Percentiles rank a stretch among this genome's conserved stretches.
Evolutionary conservation across 805 yeast genomes (phyloP).

Genomic region (Barnettozyma pratensis): DNA sequence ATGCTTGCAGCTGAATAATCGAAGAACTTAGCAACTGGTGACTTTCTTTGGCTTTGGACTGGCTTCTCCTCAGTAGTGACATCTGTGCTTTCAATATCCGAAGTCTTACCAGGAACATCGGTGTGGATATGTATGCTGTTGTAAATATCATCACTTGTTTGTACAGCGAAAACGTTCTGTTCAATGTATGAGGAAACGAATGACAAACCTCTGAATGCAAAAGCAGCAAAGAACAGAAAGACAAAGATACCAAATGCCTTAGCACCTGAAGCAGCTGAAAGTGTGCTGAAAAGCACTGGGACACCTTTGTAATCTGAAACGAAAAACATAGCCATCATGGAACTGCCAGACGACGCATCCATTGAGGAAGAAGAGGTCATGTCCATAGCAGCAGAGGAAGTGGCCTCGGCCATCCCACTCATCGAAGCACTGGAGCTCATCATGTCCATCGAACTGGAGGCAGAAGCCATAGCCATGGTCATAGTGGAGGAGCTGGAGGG

Average conservation of each 20-base stretch:
- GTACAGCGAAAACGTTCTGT: slow-evolving; percentile 44
- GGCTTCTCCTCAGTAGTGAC: not conserved
- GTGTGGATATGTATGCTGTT: not conserved
- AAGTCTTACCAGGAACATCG: not conserved
- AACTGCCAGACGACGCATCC: not conserved
- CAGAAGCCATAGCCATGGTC: slow-evolving; percentile 2
- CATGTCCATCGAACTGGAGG: too few species aligned
- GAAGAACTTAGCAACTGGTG: slow-evolving; percentile 28
- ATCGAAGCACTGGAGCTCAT: too few species aligned
- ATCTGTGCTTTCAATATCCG: slow-evolving; percentile 2
- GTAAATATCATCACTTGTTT: not conserved
- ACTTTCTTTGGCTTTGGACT: not conserved
- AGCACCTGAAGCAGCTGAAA: slow-evolving; percentile 50
- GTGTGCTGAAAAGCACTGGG: slow-evolving; percentile 57
- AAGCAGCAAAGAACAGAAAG: slow-evolving; percentile 51
- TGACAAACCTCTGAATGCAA: slow-evolving; percentile 53
- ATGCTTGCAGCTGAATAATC: slow-evolving; percentile 31
- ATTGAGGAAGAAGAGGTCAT: slow-evolving; percentile 27
- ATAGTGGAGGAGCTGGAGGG: slow-evolving; percentile 11
- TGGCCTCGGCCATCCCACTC: not conserved
- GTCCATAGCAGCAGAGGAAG: slow-evolving; percentile 11
- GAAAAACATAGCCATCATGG: slow-evolving; percentile 53
- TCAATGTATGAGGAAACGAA: slow-evolving; percentile 62
- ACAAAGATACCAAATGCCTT: slow-evolving; percentile 73
- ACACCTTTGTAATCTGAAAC: slow-evolving; percentile 44